Conservation (phyloP, 164 flowering plant genomes). For the Stephania cephalantha region DNA sequence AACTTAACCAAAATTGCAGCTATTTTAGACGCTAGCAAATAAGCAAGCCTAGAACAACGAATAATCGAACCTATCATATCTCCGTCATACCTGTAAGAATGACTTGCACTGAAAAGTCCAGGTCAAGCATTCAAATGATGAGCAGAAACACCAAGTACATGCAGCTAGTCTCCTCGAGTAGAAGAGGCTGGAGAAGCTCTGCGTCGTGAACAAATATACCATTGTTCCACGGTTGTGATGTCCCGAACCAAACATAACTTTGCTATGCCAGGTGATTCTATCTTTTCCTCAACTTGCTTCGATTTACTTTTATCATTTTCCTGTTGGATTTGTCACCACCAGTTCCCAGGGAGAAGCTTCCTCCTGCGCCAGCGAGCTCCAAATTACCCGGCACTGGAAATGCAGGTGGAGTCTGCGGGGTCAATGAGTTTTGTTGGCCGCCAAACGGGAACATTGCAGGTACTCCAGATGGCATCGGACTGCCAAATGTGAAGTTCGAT, state of each 20-base stretch:
- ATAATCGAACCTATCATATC: background rate
- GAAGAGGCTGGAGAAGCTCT: background rate
- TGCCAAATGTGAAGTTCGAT: constrained; percentile 36
- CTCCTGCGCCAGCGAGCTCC: constrained; percentile 21
- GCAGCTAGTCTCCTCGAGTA: background rate
- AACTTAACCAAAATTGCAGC: constrained; percentile 24
- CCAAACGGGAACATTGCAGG: constrained; percentile 49
- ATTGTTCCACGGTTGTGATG: background rate
- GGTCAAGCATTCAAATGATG: background rate
- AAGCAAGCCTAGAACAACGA: constrained; percentile 7
- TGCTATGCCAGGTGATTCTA: constrained; percentile 2
- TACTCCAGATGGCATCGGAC: constrained; percentile 32
- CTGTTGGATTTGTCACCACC: constrained; percentile 28
- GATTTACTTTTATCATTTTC: constrained; percentile 16
- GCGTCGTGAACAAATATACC: background rate
- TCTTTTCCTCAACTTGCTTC: constrained; percentile 22
- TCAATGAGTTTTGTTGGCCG: constrained; percentile 35
- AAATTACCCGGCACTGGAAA: constrained; percentile 55
- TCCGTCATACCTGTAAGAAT: background rate
- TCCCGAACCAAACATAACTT: background rate
- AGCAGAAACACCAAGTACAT: background rate
- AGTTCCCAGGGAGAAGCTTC: constrained; percentile 34
- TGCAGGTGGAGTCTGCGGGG: constrained; percentile 43
- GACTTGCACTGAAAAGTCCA: background rate
- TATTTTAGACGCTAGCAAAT: constrained; percentile 2